These are phyloP conservation scores for Globisporangium alternatum DNA, from an alignment of 352 stramenopile genomes.

Conservation along the genomic window DNA sequence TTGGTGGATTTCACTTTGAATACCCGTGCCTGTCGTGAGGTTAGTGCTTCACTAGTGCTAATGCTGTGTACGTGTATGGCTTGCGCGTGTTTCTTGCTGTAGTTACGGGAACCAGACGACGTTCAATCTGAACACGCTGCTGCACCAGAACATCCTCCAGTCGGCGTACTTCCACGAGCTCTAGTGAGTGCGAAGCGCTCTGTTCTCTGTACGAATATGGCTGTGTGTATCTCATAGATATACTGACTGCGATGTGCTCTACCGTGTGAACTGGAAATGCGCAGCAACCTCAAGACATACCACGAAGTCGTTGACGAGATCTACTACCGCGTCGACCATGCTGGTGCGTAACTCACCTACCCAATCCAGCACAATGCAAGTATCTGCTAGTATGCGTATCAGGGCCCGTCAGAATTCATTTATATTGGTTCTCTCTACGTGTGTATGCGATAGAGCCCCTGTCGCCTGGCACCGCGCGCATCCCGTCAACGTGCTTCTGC, in stretches of 20 bases:
- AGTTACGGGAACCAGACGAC: conserved; percentile 87
- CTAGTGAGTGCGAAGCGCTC: conserved; percentile 45
- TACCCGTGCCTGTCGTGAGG: background rate
- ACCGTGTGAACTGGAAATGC: background rate
- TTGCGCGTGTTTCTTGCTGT: conserved; percentile 31
- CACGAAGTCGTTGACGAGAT: conserved; percentile 96
- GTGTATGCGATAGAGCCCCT: conserved; percentile 86
- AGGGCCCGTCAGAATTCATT: too few relatives aligned
- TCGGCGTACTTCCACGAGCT: conserved; percentile 95
- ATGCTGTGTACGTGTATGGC: conserved; percentile 3
- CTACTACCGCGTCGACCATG: conserved; percentile 85
- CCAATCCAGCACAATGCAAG: too few relatives aligned
- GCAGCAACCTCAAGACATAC: conserved; percentile 90
- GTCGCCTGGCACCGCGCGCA: conserved; percentile 84
- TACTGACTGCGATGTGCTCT: background rate
- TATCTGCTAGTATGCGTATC: too few relatives aligned
- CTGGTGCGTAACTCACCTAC: conserved; percentile 28
- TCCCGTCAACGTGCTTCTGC: conserved; percentile 96
- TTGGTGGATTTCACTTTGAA: conserved; percentile 3
- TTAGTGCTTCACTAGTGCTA: background rate
- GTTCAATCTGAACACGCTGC: conserved; percentile 96
- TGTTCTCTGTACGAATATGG: background rate
- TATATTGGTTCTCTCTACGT: background rate
- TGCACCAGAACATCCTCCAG: conserved; percentile 94
- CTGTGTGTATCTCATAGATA: background rate